Evolutionary conservation across 2,329 filamentous ascomycete species (phyloP), one percentile per base, ranked within the genome.

Genomic region (Escovopsis sp.): DNA sequence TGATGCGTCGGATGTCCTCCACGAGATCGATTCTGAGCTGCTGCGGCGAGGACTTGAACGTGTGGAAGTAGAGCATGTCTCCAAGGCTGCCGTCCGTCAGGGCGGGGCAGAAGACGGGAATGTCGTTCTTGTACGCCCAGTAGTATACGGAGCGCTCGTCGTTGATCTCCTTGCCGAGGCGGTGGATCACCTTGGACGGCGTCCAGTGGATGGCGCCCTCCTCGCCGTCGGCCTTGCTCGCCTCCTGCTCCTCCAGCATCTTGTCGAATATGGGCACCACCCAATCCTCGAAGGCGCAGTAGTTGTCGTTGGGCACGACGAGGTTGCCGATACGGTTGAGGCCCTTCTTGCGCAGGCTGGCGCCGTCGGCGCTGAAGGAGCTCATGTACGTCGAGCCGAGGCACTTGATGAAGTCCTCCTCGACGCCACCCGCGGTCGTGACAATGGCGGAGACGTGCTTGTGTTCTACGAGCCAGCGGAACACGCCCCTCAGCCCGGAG

Each of bases 61-160:
- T 94, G 65, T 98, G 89, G 61, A 98, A 96, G 64, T 95, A 96
- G 34, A 98, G 70, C 91, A 98, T 98, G 60, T 98, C 91, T 5
- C 91, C 91, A 15, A 98, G 65, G 52, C 85, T 94, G 14, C 91
- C 91, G 56, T 98, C 91, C 0, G 91, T 98, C 52, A 98, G 67
- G 6, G 91, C 91, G 0, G 91, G 91, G 57, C 89, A 96, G 67
- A 98, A 98, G 13, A 98, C 82, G 1, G 91, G 91, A 43, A 98
- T 96, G 59, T 91, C 70, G 64, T 98, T 96, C 65, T 88, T 91
- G 66, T 83, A 93, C 1, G 89, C 89, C 91, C 91, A 98, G 67
- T 96, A 95, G 59, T 88, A 91, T 16, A 96, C 87, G 1, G 84
- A 93, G 13, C 79, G 71, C 62, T 94, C 84, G 59, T 96, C 76